Base-by-base conservation (phyloP, 495 filamentous ascomycete species). In the Aspergillus panamensis region DNA sequence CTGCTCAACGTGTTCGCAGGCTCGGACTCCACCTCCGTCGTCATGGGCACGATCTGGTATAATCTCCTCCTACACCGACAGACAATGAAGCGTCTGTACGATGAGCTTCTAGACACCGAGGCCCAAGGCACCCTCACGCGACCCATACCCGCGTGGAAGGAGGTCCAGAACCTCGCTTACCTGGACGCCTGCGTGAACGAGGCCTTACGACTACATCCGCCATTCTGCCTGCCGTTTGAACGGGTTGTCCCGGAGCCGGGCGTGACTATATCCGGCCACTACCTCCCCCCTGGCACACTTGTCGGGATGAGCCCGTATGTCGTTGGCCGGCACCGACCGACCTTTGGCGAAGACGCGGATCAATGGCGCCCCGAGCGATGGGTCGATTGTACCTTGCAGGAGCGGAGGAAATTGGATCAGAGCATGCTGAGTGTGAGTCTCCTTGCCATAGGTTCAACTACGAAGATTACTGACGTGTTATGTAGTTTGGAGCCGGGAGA, bases 1-100 rank as follows among this genome's bases (percentile, higher is more conserved):
- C 79, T 44, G 61, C 75, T n/a, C 48, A 82, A 82, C 55, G 65
- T 82, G 48, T 66, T 72, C 42, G 80, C 80, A 12, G 81, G 80
- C 21, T 72, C 74, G 25, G 81, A 84, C 60, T 80, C 82, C 3
- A 78, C 75, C 4, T 77, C 78, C 8, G 80, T 70, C 48, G 64
- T 67, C 8, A 66, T 84, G n/a, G 69, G 74, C 35, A 66, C 77
- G 0, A 64, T 80, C n/a, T 60, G 86, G 31, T 84, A 84, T 60
- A 72, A 79, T 57, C 61, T 78, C 7, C 68, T 84, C 1, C 79
- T 76, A 53, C 70, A 54, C 25, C 64, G 59, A 1, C 45, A 59
- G 13, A 62, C 66, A 7, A 55, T 65, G 8, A 17, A 47, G 14
- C 10, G 14, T 3, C 35, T 39, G 10, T n/a, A 39, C 3, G 3